Base-by-base conservation (phyloP, 2,329 filamentous ascomycete genomes). In the Emmonsia crescens region DNA sequence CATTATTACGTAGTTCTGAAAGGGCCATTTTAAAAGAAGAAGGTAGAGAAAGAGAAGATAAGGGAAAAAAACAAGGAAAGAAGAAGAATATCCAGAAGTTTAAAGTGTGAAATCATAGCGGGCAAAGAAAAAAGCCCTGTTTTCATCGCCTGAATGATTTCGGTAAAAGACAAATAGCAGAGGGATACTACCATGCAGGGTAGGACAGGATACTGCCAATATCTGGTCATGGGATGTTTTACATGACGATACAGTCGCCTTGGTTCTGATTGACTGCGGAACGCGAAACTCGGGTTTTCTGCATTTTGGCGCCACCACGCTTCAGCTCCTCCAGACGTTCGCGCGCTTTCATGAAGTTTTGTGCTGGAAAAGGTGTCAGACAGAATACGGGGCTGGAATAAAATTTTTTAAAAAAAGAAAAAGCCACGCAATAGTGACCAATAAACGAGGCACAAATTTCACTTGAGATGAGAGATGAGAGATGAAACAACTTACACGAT, bases 311-410 rank as follows among this genome's bases (percentile, higher is more conserved):
- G 29, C 90, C 90, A 1, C 87, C 85, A 64, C 85, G 84, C 77
- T 95, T 96, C 60, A 99, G 82, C 67, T 97, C 94, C 72, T 97
- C 93, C 5, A 99, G 83, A 56, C 93, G 85, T 71, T 96, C 91
- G 62, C 93, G 86, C 16, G 94, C 94, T 75, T 96, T 96, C 52
- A 89, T 89, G 72, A 95, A 96, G 71, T 95, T 91, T 78, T 97
- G 93, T 63, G 92, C 93, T 96, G 67, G 60, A 63, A 49, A 24
- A 58, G 3, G 31, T 42, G 58, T 64, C 54, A 66, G 62, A 64
- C 54, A 66, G 62, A 64, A 31, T 54, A 21, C 24, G 51, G n/a
- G 31, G n/a, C 19, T 9, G 51, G 29, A 12, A 33, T 48, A 21
- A 21, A n/a, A n/a, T n/a, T n/a, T n/a, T n/a, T n/a, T n/a, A n/a